Conservation (phyloP, 164 flowering plant species). For the Amborella trichopoda region DNA sequence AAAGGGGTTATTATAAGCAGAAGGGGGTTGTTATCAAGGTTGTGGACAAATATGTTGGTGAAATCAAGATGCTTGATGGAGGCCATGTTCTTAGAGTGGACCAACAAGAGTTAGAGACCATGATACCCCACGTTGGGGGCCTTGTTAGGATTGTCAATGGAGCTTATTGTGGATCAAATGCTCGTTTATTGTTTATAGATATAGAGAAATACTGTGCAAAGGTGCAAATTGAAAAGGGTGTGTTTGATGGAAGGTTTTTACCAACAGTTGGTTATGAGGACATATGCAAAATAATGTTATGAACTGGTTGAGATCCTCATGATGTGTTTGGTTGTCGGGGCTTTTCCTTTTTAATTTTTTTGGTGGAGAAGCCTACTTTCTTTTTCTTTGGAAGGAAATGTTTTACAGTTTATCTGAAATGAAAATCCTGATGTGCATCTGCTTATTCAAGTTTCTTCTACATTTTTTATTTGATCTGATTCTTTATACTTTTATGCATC, state of each 20-base stretch:
- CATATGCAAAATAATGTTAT: slow-evolving; percentile 46
- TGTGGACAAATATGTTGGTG: slow-evolving; percentile 77
- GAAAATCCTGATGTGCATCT: no score
- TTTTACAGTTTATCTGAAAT: no score
- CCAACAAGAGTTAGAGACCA: slow-evolving; percentile 87
- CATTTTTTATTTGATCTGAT: no score
- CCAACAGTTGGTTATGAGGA: slow-evolving; percentile 71
- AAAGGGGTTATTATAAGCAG: slow-evolving; percentile 77
- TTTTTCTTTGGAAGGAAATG: no score
- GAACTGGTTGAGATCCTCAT: no score
- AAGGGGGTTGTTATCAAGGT: slow-evolving; percentile 67
- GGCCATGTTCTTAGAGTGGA: slow-evolving; percentile 77
- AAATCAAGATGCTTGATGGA: slow-evolving; percentile 68
- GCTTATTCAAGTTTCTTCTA: no score
- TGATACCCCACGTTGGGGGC: slow-evolving; percentile 82
- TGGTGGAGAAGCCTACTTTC: no score
- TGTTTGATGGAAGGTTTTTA: slow-evolving; percentile 72
- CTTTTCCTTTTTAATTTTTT: no score
- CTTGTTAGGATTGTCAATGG: slow-evolving; percentile 78
- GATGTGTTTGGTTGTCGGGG: no score
- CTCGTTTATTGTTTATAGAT: slow-evolving; percentile 49
- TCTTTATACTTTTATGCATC: no score
- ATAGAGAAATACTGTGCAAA: slow-evolving; percentile 62
- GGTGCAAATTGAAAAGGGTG: slow-evolving; percentile 77
- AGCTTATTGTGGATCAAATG: slow-evolving; percentile 78